Conservation (phyloP, 2,329 filamentous ascomycete species). For the Teratosphaeria epicoccoides region DNA sequence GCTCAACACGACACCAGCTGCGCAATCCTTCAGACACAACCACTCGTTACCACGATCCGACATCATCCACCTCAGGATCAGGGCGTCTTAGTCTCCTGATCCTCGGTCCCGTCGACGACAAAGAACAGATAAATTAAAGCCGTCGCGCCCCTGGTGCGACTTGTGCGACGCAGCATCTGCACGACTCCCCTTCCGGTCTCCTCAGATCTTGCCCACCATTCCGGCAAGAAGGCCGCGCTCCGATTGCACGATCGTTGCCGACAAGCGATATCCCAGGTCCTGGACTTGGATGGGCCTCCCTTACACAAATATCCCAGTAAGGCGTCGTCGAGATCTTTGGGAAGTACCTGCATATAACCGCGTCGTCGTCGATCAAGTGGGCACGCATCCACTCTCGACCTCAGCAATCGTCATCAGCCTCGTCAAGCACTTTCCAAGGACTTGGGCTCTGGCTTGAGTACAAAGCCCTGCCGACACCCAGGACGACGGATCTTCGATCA, state of each 20-base stretch:
- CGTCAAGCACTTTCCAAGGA: conserved; percentile 14
- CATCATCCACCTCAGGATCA: conserved; percentile 5
- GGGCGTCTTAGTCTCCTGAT: conserved; percentile 24
- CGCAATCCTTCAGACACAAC: neutral
- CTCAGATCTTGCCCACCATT: conserved; percentile 28
- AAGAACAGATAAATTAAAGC: conserved; percentile 14
- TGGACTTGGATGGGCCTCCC: conserved; percentile 27
- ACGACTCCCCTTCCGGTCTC: conserved; percentile 36
- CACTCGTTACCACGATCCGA: neutral
- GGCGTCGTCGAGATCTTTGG: conserved; percentile 3
- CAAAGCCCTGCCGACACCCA: conserved; percentile 25
- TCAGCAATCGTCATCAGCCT: conserved; percentile 15
- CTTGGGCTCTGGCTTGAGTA: conserved; percentile 26
- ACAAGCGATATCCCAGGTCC: conserved; percentile 29
- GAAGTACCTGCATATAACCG: conserved; percentile 32
- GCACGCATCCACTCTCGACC: conserved; percentile 11
- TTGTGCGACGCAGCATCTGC: conserved; percentile 37
- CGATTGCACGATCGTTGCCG: conserved; percentile 17
- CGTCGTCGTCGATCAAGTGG: conserved; percentile 27
- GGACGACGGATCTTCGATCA: conserved; percentile 19
- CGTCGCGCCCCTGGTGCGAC: conserved; percentile 22
- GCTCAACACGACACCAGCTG: neutral
- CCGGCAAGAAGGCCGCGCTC: conserved; percentile 28
- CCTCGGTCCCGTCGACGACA: conserved; percentile 28
- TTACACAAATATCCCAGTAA: conserved; percentile 26